Evolutionary conservation across 2,329 filamentous ascomycete species (phyloP).

Genomic region (Samsoniella hepiali): DNA sequence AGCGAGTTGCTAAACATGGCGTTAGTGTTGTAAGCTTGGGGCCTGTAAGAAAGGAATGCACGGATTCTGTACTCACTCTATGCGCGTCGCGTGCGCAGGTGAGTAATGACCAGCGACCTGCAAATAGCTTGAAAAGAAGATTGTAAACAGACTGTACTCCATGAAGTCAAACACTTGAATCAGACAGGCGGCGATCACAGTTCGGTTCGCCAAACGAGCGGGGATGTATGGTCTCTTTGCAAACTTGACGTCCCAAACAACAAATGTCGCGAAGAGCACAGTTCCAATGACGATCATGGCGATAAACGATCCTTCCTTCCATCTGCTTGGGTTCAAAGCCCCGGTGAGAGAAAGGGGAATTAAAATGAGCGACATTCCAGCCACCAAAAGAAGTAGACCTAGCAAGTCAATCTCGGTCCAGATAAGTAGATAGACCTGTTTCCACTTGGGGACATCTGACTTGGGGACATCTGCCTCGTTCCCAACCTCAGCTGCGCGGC

Average conservation of each 20-base stretch:
- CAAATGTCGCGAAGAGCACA: conserved; percentile 26
- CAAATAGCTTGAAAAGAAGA: conserved; percentile 41
- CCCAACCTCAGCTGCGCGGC: not conserved
- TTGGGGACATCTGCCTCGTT: not conserved
- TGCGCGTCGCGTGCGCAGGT: conserved; percentile 36
- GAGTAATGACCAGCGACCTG: conserved; percentile 37
- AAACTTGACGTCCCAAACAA: conserved; percentile 36
- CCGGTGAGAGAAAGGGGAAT: conserved; percentile 39
- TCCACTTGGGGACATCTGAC: not conserved
- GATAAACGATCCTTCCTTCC: conserved; percentile 34
- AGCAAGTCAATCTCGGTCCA: conserved; percentile 35
- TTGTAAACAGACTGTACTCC: conserved; percentile 37
- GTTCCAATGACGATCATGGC: conserved; percentile 35
- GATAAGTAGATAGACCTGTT: conserved; percentile 25
- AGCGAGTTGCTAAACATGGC: conserved; percentile 26
- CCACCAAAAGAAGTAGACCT: conserved; percentile 32
- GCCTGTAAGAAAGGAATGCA: fast-evolving
- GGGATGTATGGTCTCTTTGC: conserved; percentile 38
- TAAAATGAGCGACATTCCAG: conserved; percentile 33
- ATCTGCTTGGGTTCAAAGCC: conserved; percentile 30
- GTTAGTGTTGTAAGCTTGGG: not conserved
- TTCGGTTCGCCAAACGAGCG: conserved; percentile 37
- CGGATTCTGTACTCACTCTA: conserved; percentile 27
- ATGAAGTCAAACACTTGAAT: conserved; percentile 37
- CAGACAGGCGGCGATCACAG: conserved; percentile 37